Evolutionary conservation across 1,284 basidiomycete genomes (phyloP).

Genomic region (Termitomyces sp.): DNA sequence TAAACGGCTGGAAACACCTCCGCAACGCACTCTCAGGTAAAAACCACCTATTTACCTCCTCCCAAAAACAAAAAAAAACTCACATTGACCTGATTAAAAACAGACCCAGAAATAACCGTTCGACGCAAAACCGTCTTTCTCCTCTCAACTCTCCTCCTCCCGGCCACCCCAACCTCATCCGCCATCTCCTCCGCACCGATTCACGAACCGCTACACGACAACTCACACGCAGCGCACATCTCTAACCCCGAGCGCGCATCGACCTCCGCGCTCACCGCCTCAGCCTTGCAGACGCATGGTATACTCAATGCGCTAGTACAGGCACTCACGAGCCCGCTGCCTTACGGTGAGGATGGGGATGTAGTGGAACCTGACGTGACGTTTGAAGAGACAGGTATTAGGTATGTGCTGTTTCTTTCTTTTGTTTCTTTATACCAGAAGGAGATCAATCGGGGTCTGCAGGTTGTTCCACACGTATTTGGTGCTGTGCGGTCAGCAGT

Average conservation of each 20-base stretch:
- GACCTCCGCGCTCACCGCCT: slow-evolving; percentile 43
- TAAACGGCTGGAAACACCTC: slow-evolving; percentile 67
- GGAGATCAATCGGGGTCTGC: neutral
- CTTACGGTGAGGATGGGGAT: slow-evolving; percentile 69
- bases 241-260: slow-evolving; percentile 41
- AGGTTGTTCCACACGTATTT: slow-evolving; percentile 57
- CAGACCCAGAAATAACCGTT: slow-evolving; percentile 75
- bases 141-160: slow-evolving; percentile 74
- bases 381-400: slow-evolving; percentile 76
- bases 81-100: slow-evolving; percentile 4
- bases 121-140: slow-evolving; percentile 86
- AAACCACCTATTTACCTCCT: neutral
- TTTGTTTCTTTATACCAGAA: neutral
- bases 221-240: slow-evolving; percentile 63
- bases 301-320: slow-evolving; percentile 33
- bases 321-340: slow-evolving; percentile 46
- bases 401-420: slow-evolving; percentile 35
- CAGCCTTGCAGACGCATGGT: slow-evolving; percentile 43
- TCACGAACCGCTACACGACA: slow-evolving; percentile 46
- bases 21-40: slow-evolving; percentile 58
- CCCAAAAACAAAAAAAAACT: neutral
- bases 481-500: slow-evolving; percentile 34
- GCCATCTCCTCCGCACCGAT: slow-evolving; percentile 18
- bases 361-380: slow-evolving; percentile 60
- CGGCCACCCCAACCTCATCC: slow-evolving; percentile 30